Evolutionary conservation across 306 rosid genomes (phyloP).

Genomic region (Cyamopsis tetragonoloba): DNA sequence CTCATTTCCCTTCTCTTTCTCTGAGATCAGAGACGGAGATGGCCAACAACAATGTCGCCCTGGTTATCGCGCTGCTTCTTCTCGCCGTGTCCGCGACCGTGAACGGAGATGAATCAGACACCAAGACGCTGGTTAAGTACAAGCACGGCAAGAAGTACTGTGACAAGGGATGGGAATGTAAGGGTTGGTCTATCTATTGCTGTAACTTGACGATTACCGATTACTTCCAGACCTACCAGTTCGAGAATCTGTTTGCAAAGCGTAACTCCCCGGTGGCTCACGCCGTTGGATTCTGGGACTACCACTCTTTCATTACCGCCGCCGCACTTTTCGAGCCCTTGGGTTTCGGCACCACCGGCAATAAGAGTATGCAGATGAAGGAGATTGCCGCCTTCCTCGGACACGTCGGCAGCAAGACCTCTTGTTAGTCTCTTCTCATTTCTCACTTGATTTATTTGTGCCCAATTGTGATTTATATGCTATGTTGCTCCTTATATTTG

Average conservation of each 20-base stretch:
- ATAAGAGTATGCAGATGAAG: constrained; percentile 67
- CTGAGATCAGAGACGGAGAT: neutral
- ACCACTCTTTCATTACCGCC: constrained; percentile 64
- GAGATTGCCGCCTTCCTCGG: constrained; percentile 88
- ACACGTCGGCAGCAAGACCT: constrained; percentile 80
- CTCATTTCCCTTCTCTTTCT: neutral
- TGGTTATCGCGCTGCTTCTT: neutral
- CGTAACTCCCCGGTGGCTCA: constrained; percentile 74
- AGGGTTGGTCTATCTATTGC: constrained; percentile 59
- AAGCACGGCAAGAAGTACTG: constrained; percentile 68
- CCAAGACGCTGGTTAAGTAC: constrained; percentile 46
- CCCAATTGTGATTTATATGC: neutral
- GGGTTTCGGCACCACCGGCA: constrained; percentile 91
- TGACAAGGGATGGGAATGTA: constrained; percentile 80
- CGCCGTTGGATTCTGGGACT: constrained; percentile 93
- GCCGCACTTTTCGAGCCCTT: constrained; percentile 60
- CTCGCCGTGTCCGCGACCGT: constrained; percentile 18
- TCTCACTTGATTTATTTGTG: neutral
- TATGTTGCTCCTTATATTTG: neutral
- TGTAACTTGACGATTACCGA: constrained; percentile 79
- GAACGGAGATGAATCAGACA: constrained; percentile 29
- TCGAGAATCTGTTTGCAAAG: constrained; percentile 80
- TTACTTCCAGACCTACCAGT: constrained; percentile 68
- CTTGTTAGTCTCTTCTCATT: constrained; percentile 50
- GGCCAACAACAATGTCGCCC: neutral